Evolutionary conservation across 768 basidiomycete species (phyloP).

Genomic region (Aureoboletus auriporus): DNA sequence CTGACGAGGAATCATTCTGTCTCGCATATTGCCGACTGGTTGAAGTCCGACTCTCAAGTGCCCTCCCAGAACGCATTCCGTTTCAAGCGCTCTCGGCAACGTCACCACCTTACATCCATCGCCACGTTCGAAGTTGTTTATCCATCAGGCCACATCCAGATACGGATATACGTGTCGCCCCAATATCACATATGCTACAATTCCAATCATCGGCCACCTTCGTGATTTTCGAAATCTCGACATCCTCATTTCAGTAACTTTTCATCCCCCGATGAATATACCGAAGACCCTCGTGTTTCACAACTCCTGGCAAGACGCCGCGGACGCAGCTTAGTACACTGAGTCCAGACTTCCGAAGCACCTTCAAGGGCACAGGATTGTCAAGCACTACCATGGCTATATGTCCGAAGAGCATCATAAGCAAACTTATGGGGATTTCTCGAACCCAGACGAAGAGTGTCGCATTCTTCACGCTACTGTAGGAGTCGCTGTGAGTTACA

Average conservation of each 20-base stretch:
- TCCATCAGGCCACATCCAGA: background rate
- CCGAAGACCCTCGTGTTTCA: constrained; percentile 17
- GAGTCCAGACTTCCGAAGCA: constrained; percentile 9
- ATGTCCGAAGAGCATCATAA: constrained; percentile 27
- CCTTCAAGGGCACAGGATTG: constrained; percentile 7
- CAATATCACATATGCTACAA: constrained; percentile 2
- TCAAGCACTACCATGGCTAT: constrained; percentile 24
- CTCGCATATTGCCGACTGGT: too few species aligned
- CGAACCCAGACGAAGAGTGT: constrained; percentile 9
- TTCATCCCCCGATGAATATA: background rate
- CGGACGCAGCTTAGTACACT: constrained; percentile 3
- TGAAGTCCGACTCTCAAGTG: too few species aligned
- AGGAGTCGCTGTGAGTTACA: background rate
- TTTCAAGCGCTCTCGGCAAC: constrained; percentile 4
- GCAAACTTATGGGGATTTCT: constrained; percentile 19
- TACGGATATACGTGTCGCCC: too few species aligned
- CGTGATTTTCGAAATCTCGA: background rate
- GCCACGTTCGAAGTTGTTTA: background rate
- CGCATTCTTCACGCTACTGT: constrained; percentile 22
- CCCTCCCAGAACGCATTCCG: background rate
- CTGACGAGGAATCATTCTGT: too few species aligned
- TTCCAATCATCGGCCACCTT: background rate
- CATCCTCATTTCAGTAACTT: background rate
- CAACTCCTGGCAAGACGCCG: constrained; percentile 8
- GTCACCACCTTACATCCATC: background rate